phyloP scores from a whole-genome alignment of 495 filamentous ascomycete genomes.

The Annulohypoxylon moriforme region DNA sequence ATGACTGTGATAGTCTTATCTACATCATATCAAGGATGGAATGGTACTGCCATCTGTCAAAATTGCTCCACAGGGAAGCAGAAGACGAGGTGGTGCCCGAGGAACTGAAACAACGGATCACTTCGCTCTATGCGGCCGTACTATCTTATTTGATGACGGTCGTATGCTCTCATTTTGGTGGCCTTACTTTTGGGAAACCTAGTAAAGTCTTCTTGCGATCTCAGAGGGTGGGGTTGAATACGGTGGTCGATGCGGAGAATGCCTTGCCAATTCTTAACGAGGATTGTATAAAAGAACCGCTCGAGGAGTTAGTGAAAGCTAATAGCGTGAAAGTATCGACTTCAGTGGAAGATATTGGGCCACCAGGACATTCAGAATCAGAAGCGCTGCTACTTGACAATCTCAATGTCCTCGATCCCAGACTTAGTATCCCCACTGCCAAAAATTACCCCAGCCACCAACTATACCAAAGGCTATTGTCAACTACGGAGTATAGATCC shows the following conservation, averaged over 20 bases:
- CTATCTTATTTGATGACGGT: background rate
- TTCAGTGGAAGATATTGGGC: background rate
- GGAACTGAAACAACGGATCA: background rate
- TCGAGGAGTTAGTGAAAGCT: background rate
- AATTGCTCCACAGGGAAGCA: background rate
- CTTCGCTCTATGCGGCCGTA: background rate
- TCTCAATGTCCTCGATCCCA: background rate
- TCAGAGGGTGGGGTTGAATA: background rate
- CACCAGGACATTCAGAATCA: background rate
- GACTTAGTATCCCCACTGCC: background rate
- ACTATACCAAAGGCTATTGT: background rate
- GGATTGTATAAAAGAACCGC: background rate
- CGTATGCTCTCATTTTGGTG: background rate
- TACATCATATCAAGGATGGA: constrained; percentile 1
- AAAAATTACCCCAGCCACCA: background rate
- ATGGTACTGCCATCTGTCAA: background rate
- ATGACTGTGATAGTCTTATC: background rate
- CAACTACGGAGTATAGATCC: background rate
- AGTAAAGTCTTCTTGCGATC: background rate
- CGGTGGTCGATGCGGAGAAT: background rate
- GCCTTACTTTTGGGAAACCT: background rate
- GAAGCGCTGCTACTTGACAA: background rate
- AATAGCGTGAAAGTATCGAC: background rate
- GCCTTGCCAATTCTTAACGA: background rate
- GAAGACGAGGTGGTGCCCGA: background rate